phyloP scores from a whole-genome alignment of 2,329 filamentous ascomycete species.

The Endocalyx cinctus region DNA sequence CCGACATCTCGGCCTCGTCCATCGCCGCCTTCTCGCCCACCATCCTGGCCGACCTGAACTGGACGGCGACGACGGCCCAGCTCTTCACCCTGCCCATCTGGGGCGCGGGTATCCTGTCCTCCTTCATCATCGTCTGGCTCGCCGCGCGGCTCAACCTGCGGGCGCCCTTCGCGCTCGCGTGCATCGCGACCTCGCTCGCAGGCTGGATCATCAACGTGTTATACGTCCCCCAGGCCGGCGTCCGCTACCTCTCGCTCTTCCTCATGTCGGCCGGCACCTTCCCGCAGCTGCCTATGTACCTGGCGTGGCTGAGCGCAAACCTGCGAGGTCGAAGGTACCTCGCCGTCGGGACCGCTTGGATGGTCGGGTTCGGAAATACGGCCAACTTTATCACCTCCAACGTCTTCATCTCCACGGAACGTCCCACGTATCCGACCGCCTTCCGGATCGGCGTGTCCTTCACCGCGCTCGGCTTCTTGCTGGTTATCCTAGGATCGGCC shows the following conservation, averaged over 20 bases:
- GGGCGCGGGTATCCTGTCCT: constrained; percentile 19
- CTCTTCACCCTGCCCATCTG: constrained; percentile 26
- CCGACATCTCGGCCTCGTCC: constrained; percentile 23
- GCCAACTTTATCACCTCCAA: constrained; percentile 37
- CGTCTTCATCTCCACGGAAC: constrained; percentile 34
- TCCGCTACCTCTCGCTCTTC: constrained; percentile 24
- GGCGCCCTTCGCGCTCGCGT: constrained; percentile 19
- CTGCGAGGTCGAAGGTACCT: constrained; percentile 34
- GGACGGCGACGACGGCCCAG: constrained; percentile 18
- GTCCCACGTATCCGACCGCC: constrained; percentile 33
- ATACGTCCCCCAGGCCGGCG: constrained; percentile 17
- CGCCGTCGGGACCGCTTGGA: constrained; percentile 35
- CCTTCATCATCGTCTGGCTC: constrained; percentile 19
- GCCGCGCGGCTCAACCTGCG: constrained; percentile 16
- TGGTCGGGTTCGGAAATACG: constrained; percentile 39
- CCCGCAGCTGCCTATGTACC: constrained; percentile 24
- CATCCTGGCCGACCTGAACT: constrained; percentile 22
- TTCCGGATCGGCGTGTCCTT: constrained; percentile 31
- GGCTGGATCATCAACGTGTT: constrained; percentile 24
- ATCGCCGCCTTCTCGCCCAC: constrained; percentile 22
- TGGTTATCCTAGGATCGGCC: constrained; percentile 8
- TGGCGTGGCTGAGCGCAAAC: constrained; percentile 35
- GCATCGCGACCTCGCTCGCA: constrained; percentile 19
- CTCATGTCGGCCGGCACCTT: constrained; percentile 25
- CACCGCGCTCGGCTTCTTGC: constrained; percentile 15